These are phyloP conservation scores for Bacidia gigantensis DNA, from an alignment of 495 filamentous ascomycete genomes.

Conservation along the genomic window DNA sequence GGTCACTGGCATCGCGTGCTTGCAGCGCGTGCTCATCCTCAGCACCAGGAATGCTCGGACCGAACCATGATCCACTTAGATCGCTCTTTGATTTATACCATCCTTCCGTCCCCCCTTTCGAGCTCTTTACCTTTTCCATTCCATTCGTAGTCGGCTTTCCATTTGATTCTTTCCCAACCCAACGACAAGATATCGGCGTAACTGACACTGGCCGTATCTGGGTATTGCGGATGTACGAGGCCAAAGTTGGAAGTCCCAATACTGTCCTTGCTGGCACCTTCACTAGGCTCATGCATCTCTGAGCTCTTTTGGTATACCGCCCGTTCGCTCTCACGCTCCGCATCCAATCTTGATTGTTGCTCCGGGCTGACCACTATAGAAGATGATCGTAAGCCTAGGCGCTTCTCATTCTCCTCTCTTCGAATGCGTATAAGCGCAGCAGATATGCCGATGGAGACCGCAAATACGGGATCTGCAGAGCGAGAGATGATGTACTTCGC, in stretches of 20 bases:
- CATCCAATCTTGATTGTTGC: conserved; percentile 20
- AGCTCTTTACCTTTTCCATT: conserved; percentile 16
- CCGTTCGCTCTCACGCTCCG: conserved; percentile 20
- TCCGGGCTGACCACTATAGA: conserved; percentile 17
- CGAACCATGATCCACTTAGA: too few species aligned
- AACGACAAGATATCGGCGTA: conserved; percentile 1
- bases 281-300: not conserved
- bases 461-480: conserved; percentile 65
- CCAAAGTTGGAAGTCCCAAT: too few species aligned
- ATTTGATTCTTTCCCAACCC: conserved; percentile 26
- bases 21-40: too few species aligned
- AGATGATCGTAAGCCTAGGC: conserved; percentile 24
- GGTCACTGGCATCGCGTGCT: too few species aligned
- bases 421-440: conserved; percentile 45
- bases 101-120: conserved; percentile 10
- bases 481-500: conserved; percentile 12
- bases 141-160: conserved; percentile 29
- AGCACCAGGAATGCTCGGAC: too few species aligned
- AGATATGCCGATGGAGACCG: conserved; percentile 60
- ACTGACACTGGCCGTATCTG: not conserved
- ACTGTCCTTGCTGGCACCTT: not conserved
- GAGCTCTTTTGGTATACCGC: conserved; percentile 19
- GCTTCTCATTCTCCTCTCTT: conserved; percentile 63
- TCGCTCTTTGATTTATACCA: too few species aligned
- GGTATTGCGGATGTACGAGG: too few species aligned